Conservation (phyloP, 2,329 filamentous ascomycete species). For the Ascocoryne sarcoides region DNA sequence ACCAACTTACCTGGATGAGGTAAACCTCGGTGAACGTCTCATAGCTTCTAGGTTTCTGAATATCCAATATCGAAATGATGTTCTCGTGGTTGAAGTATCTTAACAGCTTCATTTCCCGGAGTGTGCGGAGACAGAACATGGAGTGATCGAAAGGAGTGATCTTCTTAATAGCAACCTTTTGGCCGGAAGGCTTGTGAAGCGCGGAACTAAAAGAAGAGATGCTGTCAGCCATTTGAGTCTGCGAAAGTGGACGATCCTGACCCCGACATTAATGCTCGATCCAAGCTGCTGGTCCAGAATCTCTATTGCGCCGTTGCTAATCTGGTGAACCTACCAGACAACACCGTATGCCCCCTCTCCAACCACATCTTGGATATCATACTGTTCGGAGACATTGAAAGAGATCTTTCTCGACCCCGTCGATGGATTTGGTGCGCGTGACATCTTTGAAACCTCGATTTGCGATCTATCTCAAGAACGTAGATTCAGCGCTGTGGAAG, state of each 20-base stretch:
- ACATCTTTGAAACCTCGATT: conserved; percentile 17
- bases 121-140: conserved; percentile 93
- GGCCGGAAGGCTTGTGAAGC: conserved; percentile 92
- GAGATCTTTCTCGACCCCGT: conserved; percentile 84
- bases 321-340: conserved; percentile 81
- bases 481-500: neutral
- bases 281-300: too few species aligned
- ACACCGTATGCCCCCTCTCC: conserved; percentile 98
- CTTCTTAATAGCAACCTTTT: conserved; percentile 99
- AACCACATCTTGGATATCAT: conserved; percentile 98
- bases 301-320: too few species aligned
- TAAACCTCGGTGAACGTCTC: conserved; percentile 97
- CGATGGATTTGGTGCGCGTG: conserved; percentile 40
- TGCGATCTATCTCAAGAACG: neutral
- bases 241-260: too few species aligned
- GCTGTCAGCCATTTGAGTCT: too few species aligned
- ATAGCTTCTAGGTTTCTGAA: conserved; percentile 94
- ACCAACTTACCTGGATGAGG: conserved; percentile 70
- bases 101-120: conserved; percentile 98
- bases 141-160: conserved; percentile 98
- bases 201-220: conserved; percentile 68
- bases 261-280: too few species aligned
- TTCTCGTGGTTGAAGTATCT: conserved; percentile 99
- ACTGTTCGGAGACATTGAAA: conserved; percentile 99
- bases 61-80: conserved; percentile 98